phyloP scores from a whole-genome alignment of 129 eudicot genomes.

The Rutidosis leptorrhynchoides region DNA sequence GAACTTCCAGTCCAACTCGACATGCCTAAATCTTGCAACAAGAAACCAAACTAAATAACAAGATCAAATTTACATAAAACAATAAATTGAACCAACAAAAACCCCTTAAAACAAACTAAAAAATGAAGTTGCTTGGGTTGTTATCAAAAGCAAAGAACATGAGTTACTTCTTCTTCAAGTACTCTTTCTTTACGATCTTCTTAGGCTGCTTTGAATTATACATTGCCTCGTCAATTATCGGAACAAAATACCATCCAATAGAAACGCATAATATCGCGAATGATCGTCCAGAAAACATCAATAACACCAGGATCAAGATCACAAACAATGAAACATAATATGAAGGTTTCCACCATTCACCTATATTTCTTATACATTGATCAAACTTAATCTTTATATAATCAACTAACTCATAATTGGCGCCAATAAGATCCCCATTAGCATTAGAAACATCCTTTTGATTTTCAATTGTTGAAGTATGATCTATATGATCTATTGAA shows the following conservation, averaged over 20 bases:
- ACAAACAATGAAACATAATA: constrained; percentile 40
- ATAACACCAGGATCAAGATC: constrained; percentile 43
- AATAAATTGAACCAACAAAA: not conserved
- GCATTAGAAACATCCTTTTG: not conserved
- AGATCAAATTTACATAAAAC: not conserved
- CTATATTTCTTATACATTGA: no score
- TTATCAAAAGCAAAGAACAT: not conserved
- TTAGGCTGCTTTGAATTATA: constrained; percentile 21
- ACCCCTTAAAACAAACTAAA: constrained; percentile 24
- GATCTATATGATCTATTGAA: no score
- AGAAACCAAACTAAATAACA: not conserved
- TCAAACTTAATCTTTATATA: constrained; percentile 12
- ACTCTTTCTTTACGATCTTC: constrained; percentile 24
- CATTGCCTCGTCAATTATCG: constrained; percentile 24
- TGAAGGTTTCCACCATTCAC: constrained; percentile 33
- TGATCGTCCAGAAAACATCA: constrained; percentile 45
- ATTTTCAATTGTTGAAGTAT: no score
- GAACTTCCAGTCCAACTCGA: constrained; percentile 34
- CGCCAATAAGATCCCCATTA: not conserved
- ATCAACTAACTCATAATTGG: not conserved
- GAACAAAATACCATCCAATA: constrained; percentile 51
- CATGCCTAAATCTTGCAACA: constrained; percentile 6
- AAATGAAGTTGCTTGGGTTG: constrained; percentile 27
- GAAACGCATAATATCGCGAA: constrained; percentile 47
- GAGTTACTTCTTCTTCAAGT: constrained; percentile 23